Percentiles rank a stretch among this genome's conserved stretches.
These are phyloP conservation scores for Fusarium sambucinum DNA, from an alignment of 2,329 filamentous ascomycete genomes.

Conservation along the genomic window DNA sequence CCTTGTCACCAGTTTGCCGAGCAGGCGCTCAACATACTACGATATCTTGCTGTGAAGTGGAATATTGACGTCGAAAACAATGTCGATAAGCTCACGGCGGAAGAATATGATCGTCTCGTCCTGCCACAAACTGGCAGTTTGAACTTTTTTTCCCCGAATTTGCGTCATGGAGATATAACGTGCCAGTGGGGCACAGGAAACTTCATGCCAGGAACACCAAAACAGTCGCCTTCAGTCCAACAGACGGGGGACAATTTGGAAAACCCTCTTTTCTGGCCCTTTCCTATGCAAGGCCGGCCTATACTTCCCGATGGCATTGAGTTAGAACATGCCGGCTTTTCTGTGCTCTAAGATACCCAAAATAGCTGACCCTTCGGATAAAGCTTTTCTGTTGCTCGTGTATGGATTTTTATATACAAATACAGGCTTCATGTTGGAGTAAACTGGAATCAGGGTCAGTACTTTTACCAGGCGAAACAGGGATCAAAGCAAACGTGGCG, in stretches of 20 bases:
- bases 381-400: not conserved
- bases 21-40: constrained; percentile 70
- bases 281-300: constrained; percentile 69
- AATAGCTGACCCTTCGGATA: not conserved
- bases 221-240: constrained; percentile 33
- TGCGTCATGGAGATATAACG: constrained; percentile 62
- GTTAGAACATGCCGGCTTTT: constrained; percentile 66
- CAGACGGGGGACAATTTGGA: constrained; percentile 56
- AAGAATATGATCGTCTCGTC: constrained; percentile 58
- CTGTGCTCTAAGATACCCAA: constrained; percentile 41
- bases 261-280: constrained; percentile 71
- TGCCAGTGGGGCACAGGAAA: constrained; percentile 58
- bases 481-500: not conserved
- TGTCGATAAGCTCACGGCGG: constrained; percentile 45
- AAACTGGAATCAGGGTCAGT: not conserved
- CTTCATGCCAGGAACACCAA: constrained; percentile 29
- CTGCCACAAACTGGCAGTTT: constrained; percentile 64
- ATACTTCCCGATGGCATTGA: constrained; percentile 62
- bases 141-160: constrained; percentile 68
- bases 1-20: constrained; percentile 71
- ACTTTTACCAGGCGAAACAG: constrained; percentile 24
- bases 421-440: constrained; percentile 1
- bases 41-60: constrained; percentile 70
- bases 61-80: constrained; percentile 64
- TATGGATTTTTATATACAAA: not conserved